Evolutionary conservation across 225 moss, liverwort and hornwort species (phyloP), one percentile per base, ranked within the genome.

Genomic region (Physcomitrellopsis africana): DNA sequence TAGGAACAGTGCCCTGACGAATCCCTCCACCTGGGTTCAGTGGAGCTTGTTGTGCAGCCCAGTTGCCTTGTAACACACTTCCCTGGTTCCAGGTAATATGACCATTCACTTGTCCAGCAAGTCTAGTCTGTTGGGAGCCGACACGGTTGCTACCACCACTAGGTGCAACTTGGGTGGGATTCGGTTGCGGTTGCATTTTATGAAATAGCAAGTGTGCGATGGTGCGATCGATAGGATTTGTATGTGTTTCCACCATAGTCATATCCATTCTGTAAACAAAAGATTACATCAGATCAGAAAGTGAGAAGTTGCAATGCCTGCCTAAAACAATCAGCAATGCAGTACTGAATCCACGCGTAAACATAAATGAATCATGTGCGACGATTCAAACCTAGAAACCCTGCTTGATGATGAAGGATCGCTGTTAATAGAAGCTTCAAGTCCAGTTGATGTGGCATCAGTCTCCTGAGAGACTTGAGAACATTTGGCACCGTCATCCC

Each of bases 151-250:
- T 56, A 69, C 74, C 68, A 54, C 26, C 27, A 26, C n/a, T 47
- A 11, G 63, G 22, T 69, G 60, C 53, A 61, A 62, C 41, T 32
- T 70, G 75, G 12, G 32, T 54, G 41, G 61, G n/a, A 65, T 22
- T 51, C 26, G 71, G 76, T 48, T 80, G 80, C 26, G 29, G 42
- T 17, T 68, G 68, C 70, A 72, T 67, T 76, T 84, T 85, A 62
- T 85, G 79, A 66, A 93, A 93, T 42, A 93, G 81, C 65, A 93
- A 81, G 64, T 90, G 86, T 69, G 90, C 92, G 37, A 90, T 90
- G 20, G 90, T 80, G 19, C 89, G 81, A 73, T 93, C 92, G 2
- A 93, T 86, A 24, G 89, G 83, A 77, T 89, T 90, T 68, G 92
- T 93, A 66, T 90, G 73, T 1, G 90, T 90, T 81, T 92, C 92